These are phyloP conservation scores for Cyclocybe aegerita DNA, from an alignment of 768 basidiomycete species.

Conservation along the genomic window DNA sequence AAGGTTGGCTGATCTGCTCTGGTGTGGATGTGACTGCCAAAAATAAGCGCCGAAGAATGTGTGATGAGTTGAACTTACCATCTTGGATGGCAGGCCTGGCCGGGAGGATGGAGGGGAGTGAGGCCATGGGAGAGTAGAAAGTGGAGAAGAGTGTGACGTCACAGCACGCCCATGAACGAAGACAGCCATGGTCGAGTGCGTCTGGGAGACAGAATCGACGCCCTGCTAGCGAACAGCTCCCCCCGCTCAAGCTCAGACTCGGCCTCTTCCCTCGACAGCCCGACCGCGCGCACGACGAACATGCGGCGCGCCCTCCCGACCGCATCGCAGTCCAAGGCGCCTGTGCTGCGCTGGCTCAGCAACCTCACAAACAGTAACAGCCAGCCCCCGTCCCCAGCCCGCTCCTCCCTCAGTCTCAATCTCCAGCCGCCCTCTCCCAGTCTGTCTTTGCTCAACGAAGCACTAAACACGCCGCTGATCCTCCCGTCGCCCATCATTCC, in stretches of 20 bases:
- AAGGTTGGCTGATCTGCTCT: conserved; percentile 48
- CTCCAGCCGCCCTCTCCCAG: too few species aligned
- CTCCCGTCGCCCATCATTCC: conserved; percentile 20
- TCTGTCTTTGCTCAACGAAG: conserved; percentile 22
- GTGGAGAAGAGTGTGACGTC: conserved; percentile 28
- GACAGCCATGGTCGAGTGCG: conserved; percentile 15
- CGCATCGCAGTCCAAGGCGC: conserved; percentile 8
- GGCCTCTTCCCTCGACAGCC: too few species aligned
- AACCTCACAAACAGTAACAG: conserved; percentile 4
- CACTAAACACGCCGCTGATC: conserved; percentile 30
- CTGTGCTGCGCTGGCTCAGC: conserved; percentile 48
- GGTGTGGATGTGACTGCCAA: conserved; percentile 50
- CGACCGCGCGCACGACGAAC: too few species aligned
- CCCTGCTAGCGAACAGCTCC: conserved; percentile 13
- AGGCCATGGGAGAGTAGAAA: conserved; percentile 16
- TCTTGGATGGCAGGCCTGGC: conserved; percentile 51
- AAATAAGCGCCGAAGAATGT: conserved; percentile 1
- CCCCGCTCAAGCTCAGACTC: not conserved
- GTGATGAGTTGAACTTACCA: conserved; percentile 30
- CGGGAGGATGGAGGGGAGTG: conserved; percentile 50
- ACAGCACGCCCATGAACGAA: conserved; percentile 12
- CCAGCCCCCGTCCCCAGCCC: too few species aligned
- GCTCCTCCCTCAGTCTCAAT: too few species aligned
- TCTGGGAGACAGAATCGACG: conserved; percentile 20
- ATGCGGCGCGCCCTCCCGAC: too few species aligned